Conservation (phyloP, 768 basidiomycete genomes). For the Amanita rubescens region DNA sequence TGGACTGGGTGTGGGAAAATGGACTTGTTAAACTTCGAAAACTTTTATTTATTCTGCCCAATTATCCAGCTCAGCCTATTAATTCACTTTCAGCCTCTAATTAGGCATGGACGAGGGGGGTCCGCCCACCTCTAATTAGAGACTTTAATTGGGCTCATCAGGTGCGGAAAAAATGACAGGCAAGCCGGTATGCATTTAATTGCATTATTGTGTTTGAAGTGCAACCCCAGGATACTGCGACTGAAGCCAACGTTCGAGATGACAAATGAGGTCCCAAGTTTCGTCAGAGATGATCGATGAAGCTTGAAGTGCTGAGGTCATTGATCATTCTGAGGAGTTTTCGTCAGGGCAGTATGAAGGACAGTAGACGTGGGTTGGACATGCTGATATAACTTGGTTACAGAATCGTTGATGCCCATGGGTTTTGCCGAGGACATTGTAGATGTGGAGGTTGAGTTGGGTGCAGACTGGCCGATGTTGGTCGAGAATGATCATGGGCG, state of each 20-base stretch:
- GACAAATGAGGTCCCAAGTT: conserved; percentile 76
- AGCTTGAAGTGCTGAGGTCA: conserved; percentile 70
- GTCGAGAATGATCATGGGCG: conserved; percentile 50
- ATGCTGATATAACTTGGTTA: conserved; percentile 82
- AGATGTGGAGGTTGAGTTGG: conserved; percentile 14
- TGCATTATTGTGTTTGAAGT: conserved; percentile 91
- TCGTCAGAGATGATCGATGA: conserved; percentile 77
- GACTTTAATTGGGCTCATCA: too few species aligned
- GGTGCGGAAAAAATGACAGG: conserved; percentile 3
- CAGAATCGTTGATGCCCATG: conserved; percentile 73
- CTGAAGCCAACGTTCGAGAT: conserved; percentile 87
- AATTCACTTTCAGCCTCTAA: too few species aligned
- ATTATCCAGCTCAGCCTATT: too few species aligned
- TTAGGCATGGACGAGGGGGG: too few species aligned
- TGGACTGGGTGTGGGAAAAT: too few species aligned
- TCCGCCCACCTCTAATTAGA: too few species aligned
- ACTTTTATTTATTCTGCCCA: too few species aligned
- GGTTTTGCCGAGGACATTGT: conserved; percentile 56
- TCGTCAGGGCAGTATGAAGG: neutral
- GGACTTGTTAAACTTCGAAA: too few species aligned
- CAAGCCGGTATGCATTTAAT: conserved; percentile 29
- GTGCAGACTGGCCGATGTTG: conserved; percentile 26
- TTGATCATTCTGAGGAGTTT: conserved; percentile 65
- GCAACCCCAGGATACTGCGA: conserved; percentile 73
- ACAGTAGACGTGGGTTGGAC: conserved; percentile 20